Base-by-base conservation (phyloP, 371 early-diverging fungal species). In the Syncephalis plumigaleata region DNA sequence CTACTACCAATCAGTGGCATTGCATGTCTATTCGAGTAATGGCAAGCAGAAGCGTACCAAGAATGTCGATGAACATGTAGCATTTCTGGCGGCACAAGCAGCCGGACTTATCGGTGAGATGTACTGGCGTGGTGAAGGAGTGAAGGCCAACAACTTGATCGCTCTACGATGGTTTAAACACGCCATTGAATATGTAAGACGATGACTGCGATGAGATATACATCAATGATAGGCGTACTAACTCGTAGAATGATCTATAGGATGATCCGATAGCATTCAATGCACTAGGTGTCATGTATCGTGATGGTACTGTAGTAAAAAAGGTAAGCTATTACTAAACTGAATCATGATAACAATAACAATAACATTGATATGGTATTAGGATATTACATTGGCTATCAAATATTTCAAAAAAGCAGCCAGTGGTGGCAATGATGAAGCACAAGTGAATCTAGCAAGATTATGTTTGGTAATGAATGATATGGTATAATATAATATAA, bases 121-220 rank as follows among this genome's bases (percentile, higher is more conserved):
- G 92, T 75, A 83, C 53, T 71, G 80, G 79, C 77, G 95, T 36
- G 97, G 95, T 26, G 93, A 92, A 55, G 90, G 91, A 20, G 79
- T 77, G n/a, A 46, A 63, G 2, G 62, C 49, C 9, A 63, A 75
- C 51, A 61, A 72, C 2, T 55, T 49, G 3, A 68, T 59, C 9
- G 95, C 95, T 0, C 48, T 70, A 17, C 27, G 60, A 38, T 93
- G 88, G 84, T 90, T 91, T 56, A 57, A 63, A 23, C 49, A 69
- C 2, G 92, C 87, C 3, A 70, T 72, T 0, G 52, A 61, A 47
- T 59, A 75, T 49, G 70, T 63, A 39, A 50, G 65, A 45, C 50
- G 49, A 22, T 39, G 22, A 17, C 13, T 50, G 9, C 11, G 17
- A 11, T 4, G 47, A 26, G 7, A 20, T 17, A 16, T 40, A 16